Evolutionary conservation across 768 basidiomycete species (phyloP).

Genomic region (Russula sp.): DNA sequence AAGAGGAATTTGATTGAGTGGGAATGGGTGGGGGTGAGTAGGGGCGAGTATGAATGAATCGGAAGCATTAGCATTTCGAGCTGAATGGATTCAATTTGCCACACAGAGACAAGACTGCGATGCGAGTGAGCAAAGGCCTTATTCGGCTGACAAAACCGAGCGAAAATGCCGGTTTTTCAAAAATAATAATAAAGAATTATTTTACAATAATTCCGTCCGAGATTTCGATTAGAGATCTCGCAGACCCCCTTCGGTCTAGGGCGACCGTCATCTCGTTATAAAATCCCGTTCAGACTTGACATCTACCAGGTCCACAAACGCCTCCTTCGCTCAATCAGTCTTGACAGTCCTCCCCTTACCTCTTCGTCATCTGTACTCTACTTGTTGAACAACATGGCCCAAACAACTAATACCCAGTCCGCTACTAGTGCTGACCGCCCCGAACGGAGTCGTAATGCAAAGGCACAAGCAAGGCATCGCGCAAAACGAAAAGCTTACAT

Average conservation of each 20-base stretch:
- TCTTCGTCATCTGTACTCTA: background rate
- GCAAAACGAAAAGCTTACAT: conserved; percentile 93
- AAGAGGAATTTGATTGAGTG: conserved; percentile 9
- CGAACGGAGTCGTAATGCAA: conserved; percentile 82
- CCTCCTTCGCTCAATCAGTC: background rate
- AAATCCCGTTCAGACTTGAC: conserved; percentile 10
- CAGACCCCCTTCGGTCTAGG: conserved; percentile 13
- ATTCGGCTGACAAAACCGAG: conserved; percentile 24
- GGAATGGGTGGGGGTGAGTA: background rate
- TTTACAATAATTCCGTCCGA: conserved; percentile 7
- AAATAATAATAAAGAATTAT: background rate
- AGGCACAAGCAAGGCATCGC: conserved; percentile 84
- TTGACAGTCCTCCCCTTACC: background rate
- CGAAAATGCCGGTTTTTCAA: conserved; percentile 22
- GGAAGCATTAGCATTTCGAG: conserved; percentile 12
- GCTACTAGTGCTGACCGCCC: conserved; percentile 31
- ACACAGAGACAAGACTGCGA: background rate
- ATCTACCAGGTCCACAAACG: conserved; percentile 1
- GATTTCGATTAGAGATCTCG: conserved; percentile 10
- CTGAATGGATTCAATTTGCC: background rate
- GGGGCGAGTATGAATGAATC: conserved; percentile 7
- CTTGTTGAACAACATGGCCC: conserved; percentile 6
- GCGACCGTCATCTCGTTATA: conserved; percentile 19
- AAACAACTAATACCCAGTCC: background rate
- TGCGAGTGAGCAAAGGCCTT: background rate